Base-by-base conservation (phyloP, 805 yeast genomes). In the Priceomyces carsonii region DNA sequence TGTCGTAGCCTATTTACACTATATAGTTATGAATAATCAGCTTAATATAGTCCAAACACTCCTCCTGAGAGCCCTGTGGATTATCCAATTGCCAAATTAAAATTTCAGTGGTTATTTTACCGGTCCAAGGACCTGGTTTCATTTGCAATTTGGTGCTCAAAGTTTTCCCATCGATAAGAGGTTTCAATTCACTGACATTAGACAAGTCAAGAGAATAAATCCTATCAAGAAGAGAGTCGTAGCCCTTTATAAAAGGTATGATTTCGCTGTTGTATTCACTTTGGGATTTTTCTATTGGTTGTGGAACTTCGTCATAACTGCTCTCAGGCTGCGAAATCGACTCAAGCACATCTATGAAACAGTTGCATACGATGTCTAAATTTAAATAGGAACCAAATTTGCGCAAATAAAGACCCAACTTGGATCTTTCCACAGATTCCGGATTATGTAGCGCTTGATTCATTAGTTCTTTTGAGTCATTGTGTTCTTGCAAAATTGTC, bases 111-210 rank as follows among this genome's bases (percentile, higher is more conserved):
- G 78, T 72, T 6, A 80, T 59, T 6, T 59, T 59, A 6, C 77
- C 69, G 73, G 91, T 69, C 96, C 97, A 89, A 5, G 90, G 89
- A 0, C 99, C 99, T 0, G 91, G 86, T 51, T 82, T 84, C 36
- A 67, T 64, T 15, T 69, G 61, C 18, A 85, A 57, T 14, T 66
- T 57, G 27, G 65, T 59, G 33, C 74, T 63, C 29, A 91, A 57
- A 29, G 76, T 74, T 47, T 85, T 87, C 10, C 99, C 95, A 57
- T 86, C 88, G 8, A 90, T 58, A 5, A 86, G 44, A 1, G 91
- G 85, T 50, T 78, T 84, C 38, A 83, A 40, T 0, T 49, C 53
- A 50, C 77, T 69, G 0, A 73, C 79, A 2, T 67, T 52, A 2
- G 44, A 50, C 32, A 85, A 62, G 6, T 57, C 57, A 8, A 54